phyloP scores from a whole-genome alignment of 208 protist species.

The Eutreptiella sp. region DNA sequence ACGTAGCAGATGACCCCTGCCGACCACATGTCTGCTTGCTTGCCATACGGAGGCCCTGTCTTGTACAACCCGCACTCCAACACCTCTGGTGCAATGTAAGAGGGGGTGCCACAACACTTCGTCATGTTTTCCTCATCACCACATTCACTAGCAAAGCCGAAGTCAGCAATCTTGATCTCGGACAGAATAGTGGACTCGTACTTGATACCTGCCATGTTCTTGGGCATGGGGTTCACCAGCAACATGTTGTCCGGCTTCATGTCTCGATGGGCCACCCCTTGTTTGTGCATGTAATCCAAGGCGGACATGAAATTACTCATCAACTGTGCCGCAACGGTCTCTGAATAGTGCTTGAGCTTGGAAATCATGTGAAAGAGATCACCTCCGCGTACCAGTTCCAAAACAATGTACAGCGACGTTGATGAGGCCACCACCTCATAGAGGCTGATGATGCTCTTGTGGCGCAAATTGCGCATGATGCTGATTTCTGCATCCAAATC shows the following conservation, averaged over 20 bases:
- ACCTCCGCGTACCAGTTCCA: constrained; percentile 40
- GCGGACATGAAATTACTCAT: constrained; percentile 26
- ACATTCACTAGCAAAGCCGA: constrained; percentile 26
- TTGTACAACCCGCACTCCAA: constrained; percentile 28
- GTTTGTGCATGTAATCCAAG: constrained; percentile 34
- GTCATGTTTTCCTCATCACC: constrained; percentile 1
- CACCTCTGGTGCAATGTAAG: constrained; percentile 36
- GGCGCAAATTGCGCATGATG: constrained; percentile 29
- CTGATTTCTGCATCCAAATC: constrained; percentile 17
- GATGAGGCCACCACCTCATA: constrained; percentile 20
- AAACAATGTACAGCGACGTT: constrained; percentile 35
- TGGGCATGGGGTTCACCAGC: too few relatives aligned
- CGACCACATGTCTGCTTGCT: constrained; percentile 30
- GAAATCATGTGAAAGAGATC: constrained; percentile 58
- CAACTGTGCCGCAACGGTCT: constrained; percentile 18
- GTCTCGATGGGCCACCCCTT: constrained; percentile 37
- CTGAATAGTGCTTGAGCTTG: constrained; percentile 26
- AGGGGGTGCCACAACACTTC: constrained; percentile 35
- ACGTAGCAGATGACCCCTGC: constrained; percentile 35
- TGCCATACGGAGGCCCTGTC: constrained; percentile 25
- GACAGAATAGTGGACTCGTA: background rate
- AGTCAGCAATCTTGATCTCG: constrained; percentile 36
- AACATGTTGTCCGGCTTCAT: constrained; percentile 35
- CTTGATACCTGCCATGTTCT: too few relatives aligned
- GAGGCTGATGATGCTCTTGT: constrained; percentile 30